These are phyloP conservation scores for Herpotrichia juniperi DNA, from an alignment of 2,329 filamentous ascomycete genomes.

Conservation along the genomic window DNA sequence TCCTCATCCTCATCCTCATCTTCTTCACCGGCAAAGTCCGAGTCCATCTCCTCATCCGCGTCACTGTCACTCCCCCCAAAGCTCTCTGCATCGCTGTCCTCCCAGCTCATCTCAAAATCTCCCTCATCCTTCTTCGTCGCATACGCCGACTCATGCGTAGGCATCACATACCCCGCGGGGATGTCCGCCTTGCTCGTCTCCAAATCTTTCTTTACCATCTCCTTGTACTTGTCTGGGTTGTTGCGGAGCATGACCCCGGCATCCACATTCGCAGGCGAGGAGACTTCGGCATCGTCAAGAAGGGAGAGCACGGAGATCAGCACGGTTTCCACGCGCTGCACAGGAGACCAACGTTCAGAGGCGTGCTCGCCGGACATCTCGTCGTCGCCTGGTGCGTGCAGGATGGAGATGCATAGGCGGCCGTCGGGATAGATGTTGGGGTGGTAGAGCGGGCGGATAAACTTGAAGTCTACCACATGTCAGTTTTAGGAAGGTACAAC, in stretches of 20 bases:
- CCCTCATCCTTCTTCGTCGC: conserved; percentile 68
- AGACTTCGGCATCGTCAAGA: conserved; percentile 92
- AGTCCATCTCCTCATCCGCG: conserved; percentile 65
- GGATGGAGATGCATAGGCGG: conserved; percentile 92
- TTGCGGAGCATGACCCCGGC: conserved; percentile 86
- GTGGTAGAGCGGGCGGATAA: conserved; percentile 80
- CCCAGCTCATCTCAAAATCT: conserved; percentile 59
- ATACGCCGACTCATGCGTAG: conserved; percentile 69
- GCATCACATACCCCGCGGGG: conserved; percentile 80
- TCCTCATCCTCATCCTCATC: conserved; percentile 35
- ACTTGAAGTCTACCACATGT: conserved; percentile 72
- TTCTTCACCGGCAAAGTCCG: conserved; percentile 53
- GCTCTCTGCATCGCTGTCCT: conserved; percentile 62
- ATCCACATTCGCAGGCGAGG: conserved; percentile 93
- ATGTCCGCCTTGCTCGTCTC: conserved; percentile 79
- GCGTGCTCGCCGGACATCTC: conserved; percentile 89
- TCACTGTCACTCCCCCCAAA: conserved; percentile 68
- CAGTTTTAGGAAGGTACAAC: not conserved
- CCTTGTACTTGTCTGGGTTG: conserved; percentile 71
- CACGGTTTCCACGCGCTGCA: conserved; percentile 93
- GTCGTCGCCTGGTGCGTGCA: conserved; percentile 91
- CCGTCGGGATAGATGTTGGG: conserved; percentile 94
- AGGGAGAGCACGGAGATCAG: conserved; percentile 90
- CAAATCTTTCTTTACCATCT: conserved; percentile 71
- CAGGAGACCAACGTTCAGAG: conserved; percentile 90